These are phyloP conservation scores for Dendrobium nobile DNA, from an alignment of 106 monocot genomes.

Conservation along the genomic window DNA sequence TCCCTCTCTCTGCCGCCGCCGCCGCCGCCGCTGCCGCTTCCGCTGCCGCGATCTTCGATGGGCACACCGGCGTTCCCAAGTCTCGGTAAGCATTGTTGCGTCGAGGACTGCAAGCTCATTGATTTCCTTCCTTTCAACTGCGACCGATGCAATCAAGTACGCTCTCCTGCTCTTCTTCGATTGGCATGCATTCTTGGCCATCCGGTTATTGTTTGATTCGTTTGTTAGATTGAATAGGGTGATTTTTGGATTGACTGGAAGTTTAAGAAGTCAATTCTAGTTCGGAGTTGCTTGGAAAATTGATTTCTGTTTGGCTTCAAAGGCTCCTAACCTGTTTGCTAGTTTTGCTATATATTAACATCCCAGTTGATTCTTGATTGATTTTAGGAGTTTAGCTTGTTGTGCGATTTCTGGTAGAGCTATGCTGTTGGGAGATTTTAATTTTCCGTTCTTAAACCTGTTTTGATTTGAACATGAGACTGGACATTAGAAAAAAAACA, in stretches of 20 bases:
- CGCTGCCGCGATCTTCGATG: background rate
- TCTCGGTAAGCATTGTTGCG: constrained; percentile 5
- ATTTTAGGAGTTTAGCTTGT: background rate
- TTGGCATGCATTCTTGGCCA: background rate
- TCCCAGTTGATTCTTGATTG: background rate
- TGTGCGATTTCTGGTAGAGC: too few species aligned
- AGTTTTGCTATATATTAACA: background rate
- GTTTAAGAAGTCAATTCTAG: too few species aligned
- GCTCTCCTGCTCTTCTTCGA: background rate
- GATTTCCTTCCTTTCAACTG: constrained; percentile 11
- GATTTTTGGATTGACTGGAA: background rate
- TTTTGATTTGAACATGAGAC: background rate
- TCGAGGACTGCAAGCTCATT: constrained; percentile 5
- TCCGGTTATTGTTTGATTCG: background rate
- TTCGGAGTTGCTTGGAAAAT: too few species aligned
- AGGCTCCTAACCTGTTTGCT: too few species aligned
- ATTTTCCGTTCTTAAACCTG: background rate
- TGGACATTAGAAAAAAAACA: too few species aligned
- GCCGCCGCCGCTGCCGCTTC: background rate
- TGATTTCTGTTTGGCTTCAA: too few species aligned
- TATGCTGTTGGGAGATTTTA: too few species aligned
- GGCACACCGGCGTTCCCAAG: background rate
- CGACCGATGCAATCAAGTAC: constrained; percentile 5
- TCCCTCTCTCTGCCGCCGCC: background rate
- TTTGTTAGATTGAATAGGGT: background rate